A percentile compares a stretch with the other conserved stretches of the same genome.
Conservation (phyloP, 179 eudicot species). For the Gypsophila paniculata region DNA sequence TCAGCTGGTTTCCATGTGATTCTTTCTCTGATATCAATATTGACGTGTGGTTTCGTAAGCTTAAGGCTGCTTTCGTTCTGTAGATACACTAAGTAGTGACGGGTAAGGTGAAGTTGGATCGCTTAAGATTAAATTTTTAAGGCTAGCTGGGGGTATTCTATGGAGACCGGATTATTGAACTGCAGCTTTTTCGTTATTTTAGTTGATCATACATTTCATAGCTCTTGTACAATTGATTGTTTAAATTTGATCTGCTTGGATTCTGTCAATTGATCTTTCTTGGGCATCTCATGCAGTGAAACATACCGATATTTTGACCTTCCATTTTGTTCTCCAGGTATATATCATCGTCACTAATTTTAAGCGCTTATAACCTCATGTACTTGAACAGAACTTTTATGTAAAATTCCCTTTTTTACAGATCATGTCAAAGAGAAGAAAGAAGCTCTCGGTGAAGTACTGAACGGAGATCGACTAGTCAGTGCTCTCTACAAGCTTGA, state of each 20-base stretch:
- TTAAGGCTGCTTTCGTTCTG: background rate
- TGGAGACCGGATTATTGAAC: background rate
- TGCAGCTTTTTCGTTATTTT: background rate
- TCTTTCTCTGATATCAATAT: background rate
- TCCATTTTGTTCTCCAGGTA: conserved; percentile 36
- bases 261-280: conserved; percentile 3
- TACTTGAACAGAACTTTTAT: background rate
- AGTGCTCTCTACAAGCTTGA: conserved; percentile 42
- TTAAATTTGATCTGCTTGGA: background rate
- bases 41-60: background rate
- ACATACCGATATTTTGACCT: conserved; percentile 43
- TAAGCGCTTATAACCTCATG: background rate
- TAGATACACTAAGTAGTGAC: background rate
- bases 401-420: conserved; percentile 1
- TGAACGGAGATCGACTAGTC: conserved; percentile 42
- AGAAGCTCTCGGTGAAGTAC: conserved; percentile 44
- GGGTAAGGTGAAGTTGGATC: background rate
- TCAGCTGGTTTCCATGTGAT: background rate
- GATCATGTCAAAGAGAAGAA: conserved; percentile 37
- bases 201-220: conserved; percentile 1
- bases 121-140: background rate
- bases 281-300: conserved; percentile 29
- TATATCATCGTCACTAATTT: background rate
- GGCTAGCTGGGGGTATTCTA: background rate
- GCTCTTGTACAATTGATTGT: background rate